Conservation (phyloP, 768 basidiomycete species). For the Tubosaeta sp. region DNA sequence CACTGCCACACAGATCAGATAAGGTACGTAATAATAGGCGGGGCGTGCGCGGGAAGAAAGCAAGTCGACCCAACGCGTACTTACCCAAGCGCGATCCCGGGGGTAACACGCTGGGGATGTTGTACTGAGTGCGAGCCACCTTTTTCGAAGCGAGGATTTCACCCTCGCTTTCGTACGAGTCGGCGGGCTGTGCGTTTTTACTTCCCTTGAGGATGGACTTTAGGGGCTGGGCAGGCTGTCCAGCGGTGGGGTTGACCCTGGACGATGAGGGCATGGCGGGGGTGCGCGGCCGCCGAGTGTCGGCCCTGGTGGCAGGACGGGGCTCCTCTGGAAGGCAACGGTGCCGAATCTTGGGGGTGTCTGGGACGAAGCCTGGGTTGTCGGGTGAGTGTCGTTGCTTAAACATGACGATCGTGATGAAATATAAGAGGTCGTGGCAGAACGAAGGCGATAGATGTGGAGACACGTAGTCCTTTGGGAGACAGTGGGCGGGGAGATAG, state of each 20-base stretch:
- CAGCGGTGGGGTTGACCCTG: slow-evolving; percentile 19
- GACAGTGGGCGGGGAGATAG: background rate
- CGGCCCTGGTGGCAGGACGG: slow-evolving; percentile 14
- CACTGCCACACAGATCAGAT: slow-evolving; percentile 30
- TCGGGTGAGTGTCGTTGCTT: slow-evolving; percentile 13
- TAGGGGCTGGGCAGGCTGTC: slow-evolving; percentile 22
- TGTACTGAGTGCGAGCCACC: slow-evolving; percentile 17
- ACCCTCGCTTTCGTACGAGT: slow-evolving; percentile 30
- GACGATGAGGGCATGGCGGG: slow-evolving; percentile 16
- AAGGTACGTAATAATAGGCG: slow-evolving; percentile 21
- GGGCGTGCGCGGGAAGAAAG: background rate
- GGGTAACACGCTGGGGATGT: slow-evolving; percentile 18
- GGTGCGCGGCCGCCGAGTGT: slow-evolving; percentile 17
- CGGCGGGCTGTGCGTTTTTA: slow-evolving; percentile 7
- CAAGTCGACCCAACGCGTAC: slow-evolving; percentile 1
- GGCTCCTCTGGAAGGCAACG: slow-evolving; percentile 19
- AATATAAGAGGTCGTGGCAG: slow-evolving; percentile 15
- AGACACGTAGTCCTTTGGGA: slow-evolving; percentile 2
- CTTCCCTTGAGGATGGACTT: slow-evolving; percentile 31
- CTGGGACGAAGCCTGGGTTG: slow-evolving; percentile 15
- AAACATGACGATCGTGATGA: slow-evolving; percentile 28
- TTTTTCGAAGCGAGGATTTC: slow-evolving; percentile 23
- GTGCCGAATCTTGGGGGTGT: slow-evolving; percentile 20
- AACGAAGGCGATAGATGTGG: slow-evolving; percentile 11
- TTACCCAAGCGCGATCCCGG: slow-evolving; percentile 25